phyloP scores from a whole-genome alignment of 2,329 filamentous ascomycete genomes.

The Aurifilum marmelostoma region DNA sequence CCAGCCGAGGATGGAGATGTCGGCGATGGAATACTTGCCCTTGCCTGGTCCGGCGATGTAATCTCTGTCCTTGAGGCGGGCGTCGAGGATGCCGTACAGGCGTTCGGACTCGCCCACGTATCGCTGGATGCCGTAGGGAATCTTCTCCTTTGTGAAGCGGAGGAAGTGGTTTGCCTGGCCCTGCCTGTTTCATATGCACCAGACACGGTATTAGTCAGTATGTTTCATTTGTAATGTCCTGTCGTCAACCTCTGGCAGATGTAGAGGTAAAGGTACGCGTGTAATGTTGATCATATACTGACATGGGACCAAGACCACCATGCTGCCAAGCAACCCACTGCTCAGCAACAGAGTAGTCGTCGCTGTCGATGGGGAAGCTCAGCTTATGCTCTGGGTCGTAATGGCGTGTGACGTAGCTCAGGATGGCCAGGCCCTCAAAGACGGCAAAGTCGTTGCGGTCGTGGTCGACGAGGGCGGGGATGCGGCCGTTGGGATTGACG shows the following conservation, averaged over 20 bases:
- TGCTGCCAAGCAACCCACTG: slow-evolving; percentile 74
- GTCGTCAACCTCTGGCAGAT: no score
- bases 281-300: no score
- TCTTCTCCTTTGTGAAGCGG: slow-evolving; percentile 67
- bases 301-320: slow-evolving; percentile 70
- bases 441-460: slow-evolving; percentile 64
- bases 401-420: slow-evolving; percentile 72
- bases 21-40: slow-evolving; percentile 67
- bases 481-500: slow-evolving; percentile 66
- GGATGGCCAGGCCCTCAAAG: slow-evolving; percentile 76
- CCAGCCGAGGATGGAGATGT: slow-evolving; percentile 77
- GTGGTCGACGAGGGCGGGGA: slow-evolving; percentile 69
- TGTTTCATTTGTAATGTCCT: no score
- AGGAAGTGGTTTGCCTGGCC: slow-evolving; percentile 77
- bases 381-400: slow-evolving; percentile 73
- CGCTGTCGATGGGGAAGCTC: slow-evolving; percentile 54
- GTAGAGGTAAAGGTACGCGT: no score
- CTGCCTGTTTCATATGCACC: slow-evolving; percentile 55
- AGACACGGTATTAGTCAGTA: background rate
- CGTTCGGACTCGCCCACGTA: slow-evolving; percentile 77
- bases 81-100: slow-evolving; percentile 73
- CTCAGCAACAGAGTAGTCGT: slow-evolving; percentile 49
- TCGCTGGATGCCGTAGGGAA: slow-evolving; percentile 71
- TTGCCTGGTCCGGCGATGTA: slow-evolving; percentile 56
- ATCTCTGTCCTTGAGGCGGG: slow-evolving; percentile 58